These are phyloP conservation scores for Grifola frondosa DNA, from an alignment of 1,284 basidiomycete species.

Conservation along the genomic window DNA sequence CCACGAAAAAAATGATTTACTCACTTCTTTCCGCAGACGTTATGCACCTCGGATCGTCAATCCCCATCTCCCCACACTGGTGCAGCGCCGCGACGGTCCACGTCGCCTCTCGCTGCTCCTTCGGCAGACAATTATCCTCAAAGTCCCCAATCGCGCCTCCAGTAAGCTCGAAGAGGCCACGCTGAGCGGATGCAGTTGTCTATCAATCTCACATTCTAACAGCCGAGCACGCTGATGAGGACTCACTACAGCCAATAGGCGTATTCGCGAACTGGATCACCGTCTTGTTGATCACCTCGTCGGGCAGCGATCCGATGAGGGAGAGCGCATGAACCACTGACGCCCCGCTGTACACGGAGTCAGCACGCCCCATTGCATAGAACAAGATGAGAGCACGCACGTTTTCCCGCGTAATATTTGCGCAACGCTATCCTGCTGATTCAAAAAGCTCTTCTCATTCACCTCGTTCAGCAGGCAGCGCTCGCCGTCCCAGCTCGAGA, in stretches of 20 bases:
- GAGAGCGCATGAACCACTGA: slow-evolving; percentile 90
- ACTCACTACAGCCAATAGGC: slow-evolving; percentile 85
- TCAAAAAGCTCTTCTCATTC: slow-evolving; percentile 82
- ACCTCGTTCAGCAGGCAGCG: slow-evolving; percentile 84
- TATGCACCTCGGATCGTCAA: slow-evolving; percentile 78
- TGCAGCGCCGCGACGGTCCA: slow-evolving; percentile 90
- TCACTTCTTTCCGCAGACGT: slow-evolving; percentile 76
- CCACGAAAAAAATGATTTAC: slow-evolving; percentile 25
- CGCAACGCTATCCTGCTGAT: slow-evolving; percentile 88
- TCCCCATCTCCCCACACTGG: slow-evolving; percentile 86
- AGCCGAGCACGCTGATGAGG: slow-evolving; percentile 1
- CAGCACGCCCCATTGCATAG: background rate
- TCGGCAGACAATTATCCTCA: slow-evolving; percentile 73
- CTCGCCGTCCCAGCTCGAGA: slow-evolving; percentile 85
- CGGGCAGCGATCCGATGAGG: slow-evolving; percentile 76
- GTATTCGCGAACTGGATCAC: slow-evolving; percentile 78
- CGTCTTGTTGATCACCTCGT: slow-evolving; percentile 83
- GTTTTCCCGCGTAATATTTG: slow-evolving; percentile 83
- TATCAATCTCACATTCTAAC: background rate
- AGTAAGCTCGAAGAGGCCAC: slow-evolving; percentile 87
- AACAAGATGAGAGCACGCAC: slow-evolving; percentile 36
- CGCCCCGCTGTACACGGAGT: slow-evolving; percentile 52
- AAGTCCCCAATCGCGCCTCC: slow-evolving; percentile 79
- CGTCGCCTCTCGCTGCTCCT: slow-evolving; percentile 70
- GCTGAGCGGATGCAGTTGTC: slow-evolving; percentile 43